A percentile compares a stretch with the other conserved stretches of the same genome.
These are phyloP conservation scores for Saturnispora mendoncae DNA, from an alignment of 805 yeast genomes.

Conservation along the genomic window DNA sequence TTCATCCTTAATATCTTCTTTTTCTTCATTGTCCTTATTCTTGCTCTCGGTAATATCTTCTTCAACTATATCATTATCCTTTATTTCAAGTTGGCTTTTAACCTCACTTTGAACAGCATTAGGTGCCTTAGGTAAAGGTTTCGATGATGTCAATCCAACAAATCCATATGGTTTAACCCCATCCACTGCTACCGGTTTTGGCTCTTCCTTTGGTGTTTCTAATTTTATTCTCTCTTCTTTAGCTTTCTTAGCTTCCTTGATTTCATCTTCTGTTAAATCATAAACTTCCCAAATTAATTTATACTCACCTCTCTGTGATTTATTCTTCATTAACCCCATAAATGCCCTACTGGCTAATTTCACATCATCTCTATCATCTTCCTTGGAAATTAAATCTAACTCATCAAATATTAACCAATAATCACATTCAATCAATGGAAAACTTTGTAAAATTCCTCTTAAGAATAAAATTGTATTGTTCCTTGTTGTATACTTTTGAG, in stretches of 20 bases:
- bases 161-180: slow-evolving; percentile 25
- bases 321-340: slow-evolving; percentile 52
- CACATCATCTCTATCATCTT: slow-evolving; percentile 70
- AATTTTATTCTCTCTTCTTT: slow-evolving; percentile 15
- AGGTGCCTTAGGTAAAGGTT: neutral
- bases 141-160: slow-evolving; percentile 16
- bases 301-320: slow-evolving; percentile 24
- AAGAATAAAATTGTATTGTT: slow-evolving; percentile 70
- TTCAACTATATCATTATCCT: too few relatives aligned
- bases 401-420: slow-evolving; percentile 42
- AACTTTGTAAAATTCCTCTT: slow-evolving; percentile 49
- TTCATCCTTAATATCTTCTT: too few relatives aligned
- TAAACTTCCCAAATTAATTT: slow-evolving; percentile 47
- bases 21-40: too few relatives aligned
- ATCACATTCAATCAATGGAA: slow-evolving; percentile 62
- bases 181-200: slow-evolving; percentile 3
- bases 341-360: slow-evolving; percentile 68
- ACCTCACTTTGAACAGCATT: too few relatives aligned
- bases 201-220: slow-evolving; percentile 17
- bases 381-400: slow-evolving; percentile 38
- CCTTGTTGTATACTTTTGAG: slow-evolving; percentile 64
- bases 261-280: slow-evolving; percentile 38
- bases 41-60: too few relatives aligned
- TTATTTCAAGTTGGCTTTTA: too few relatives aligned
- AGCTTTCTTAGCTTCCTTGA: slow-evolving; percentile 22